Evolutionary conservation across 2,329 filamentous ascomycete species (phyloP), one percentile per base, ranked within the genome.

Genomic region (Pyrenophora tritici-repentis): DNA sequence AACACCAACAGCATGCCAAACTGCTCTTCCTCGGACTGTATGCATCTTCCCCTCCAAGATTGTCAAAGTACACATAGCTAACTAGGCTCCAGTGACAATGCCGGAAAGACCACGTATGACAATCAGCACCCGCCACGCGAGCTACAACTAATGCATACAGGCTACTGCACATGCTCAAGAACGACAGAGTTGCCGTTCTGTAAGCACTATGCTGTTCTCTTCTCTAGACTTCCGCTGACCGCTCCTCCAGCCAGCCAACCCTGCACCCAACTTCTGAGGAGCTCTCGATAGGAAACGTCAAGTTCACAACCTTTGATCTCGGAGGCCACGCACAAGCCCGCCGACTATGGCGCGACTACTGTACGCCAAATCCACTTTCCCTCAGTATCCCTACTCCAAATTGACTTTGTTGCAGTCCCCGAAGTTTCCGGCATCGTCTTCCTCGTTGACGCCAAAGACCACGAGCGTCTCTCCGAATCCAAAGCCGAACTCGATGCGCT

Each of bases 401-500:
- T 56, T 59, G 41, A 63, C 50, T 37, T 9, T 29, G 8, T 17
- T 29, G 13, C 47, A 70, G 63, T 74, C 62, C 72, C 72, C 50
- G 69, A 74, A 61, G 72, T 72, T 10, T 61, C 58, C 76, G 92
- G 93, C 54, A 96, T 97, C 67, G 92, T 99, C 65, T 99, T 97
- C 83, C 87, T 97, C 51, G 90, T 99, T 66, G 94, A 99, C 70
- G 91, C 94, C 69, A 96, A 96, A 80, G 94, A 99, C 78, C 88
- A 91, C 77, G 93, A 97, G 80, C 91, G 94, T 64, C 90, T 99
- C 75, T 75, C 83, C 68, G 94, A 99, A 81, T 89, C 91, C 72
- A 97, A 97, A 82, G 93, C 89, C 67, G 94, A 99, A 81, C 89
- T 99, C 58, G 94, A 99, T 72, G 91, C 75, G 7, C 88, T 97